Base-by-base conservation (phyloP, 2,329 filamentous ascomycete species). In the Alternaria conjuncta region DNA sequence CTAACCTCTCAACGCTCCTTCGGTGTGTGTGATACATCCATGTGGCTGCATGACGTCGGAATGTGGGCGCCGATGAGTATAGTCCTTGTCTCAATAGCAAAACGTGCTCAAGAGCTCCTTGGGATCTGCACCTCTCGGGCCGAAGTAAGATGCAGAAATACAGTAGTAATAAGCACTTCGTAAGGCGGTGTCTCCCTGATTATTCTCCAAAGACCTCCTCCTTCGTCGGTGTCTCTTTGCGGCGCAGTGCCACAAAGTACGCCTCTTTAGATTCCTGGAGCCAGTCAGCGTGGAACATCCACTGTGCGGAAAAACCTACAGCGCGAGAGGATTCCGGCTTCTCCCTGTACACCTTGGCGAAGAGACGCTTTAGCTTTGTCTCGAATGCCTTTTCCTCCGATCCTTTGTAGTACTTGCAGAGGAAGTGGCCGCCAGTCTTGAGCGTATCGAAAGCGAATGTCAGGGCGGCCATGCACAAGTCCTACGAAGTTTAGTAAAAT, bases 381-480 rank as follows among this genome's bases (percentile, higher is more conserved):
- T 97, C 93, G 11, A 99, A 81, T 2, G 83, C 84, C 80, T 92
- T 94, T 75, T 98, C 95, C 79, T 97, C 94, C 6, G 86, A 79
- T 4, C 96, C 96, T 79, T 97, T 93, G 79, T 98, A 99, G 81
- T 97, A 99, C 80, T 99, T 99, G 86, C 95, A 97, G 47, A 99
- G 87, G 72, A 99, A 97, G 78, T 97, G 91, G 2, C 96, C 96
- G 20, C 93, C 93, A 4, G 87, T 82, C 71, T 88, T 90, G 21
- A 99, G 86, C 8, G 93, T 96, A 71, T 97, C 93, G 79, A 89
- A 92, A 55, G 91, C 90, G 81, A 99, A 99, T 13, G 86, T 85
- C 46, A 99, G 84, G 5, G 96, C 96, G 23, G 95, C 93, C 66
- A 87, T 83, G 80, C 96, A 99, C 44, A 99, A 89, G 78, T 97